Percentiles rank a stretch among this genome's conserved stretches.
phyloP scores from a whole-genome alignment of 2,329 filamentous ascomycete genomes.

The Hymenoscyphus occultus region DNA sequence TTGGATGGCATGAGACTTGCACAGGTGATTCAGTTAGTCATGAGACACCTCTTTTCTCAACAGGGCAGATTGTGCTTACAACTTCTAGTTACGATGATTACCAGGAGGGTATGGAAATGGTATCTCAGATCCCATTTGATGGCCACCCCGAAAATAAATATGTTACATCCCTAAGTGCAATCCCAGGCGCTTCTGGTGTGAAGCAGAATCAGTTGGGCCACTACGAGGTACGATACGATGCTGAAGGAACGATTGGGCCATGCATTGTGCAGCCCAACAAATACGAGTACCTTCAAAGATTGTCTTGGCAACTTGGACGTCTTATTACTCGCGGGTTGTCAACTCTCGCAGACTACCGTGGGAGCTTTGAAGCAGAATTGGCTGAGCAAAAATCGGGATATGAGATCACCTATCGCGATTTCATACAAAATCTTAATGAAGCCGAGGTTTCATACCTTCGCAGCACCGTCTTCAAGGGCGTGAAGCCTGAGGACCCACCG shows the following conservation, averaged over 20 bases:
- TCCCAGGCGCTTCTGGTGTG: conserved; percentile 11
- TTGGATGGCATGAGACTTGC: conserved; percentile 12
- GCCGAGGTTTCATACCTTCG: neutral
- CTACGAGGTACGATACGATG: conserved; percentile 25
- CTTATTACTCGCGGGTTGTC: neutral
- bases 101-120: neutral
- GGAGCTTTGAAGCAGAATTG: neutral
- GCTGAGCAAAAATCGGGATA: neutral
- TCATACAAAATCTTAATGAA: neutral
- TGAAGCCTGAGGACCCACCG: neutral
- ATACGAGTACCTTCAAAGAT: conserved; percentile 19
- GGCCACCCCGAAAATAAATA: conserved; percentile 34
- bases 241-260: conserved; percentile 17
- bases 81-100: conserved; percentile 5
- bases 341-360: neutral
- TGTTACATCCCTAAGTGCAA: conserved; percentile 14
- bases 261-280: conserved; percentile 32
- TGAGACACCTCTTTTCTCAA: neutral
- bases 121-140: conserved; percentile 26
- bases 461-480: neutral
- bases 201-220: neutral
- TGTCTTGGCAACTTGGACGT: conserved; percentile 28
- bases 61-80: conserved; percentile 8
- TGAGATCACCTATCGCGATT: neutral
- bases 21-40: conserved; percentile 12